These are phyloP conservation scores for Arthroderma sp. DNA, from an alignment of 2,329 filamentous ascomycete genomes.

Conservation along the genomic window DNA sequence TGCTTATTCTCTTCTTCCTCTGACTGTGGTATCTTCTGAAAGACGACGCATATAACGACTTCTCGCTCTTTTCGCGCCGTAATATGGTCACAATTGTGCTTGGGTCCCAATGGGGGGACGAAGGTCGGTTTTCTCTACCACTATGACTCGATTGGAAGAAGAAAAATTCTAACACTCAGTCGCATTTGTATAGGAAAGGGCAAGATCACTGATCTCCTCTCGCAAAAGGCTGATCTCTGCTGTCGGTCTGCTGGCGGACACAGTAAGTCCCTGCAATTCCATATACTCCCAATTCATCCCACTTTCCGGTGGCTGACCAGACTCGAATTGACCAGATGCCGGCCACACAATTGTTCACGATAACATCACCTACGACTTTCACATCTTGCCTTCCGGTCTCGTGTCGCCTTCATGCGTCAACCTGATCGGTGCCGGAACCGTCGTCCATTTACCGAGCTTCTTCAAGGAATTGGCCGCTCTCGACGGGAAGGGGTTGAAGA, in stretches of 20 bases:
- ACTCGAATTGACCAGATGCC: conserved; percentile 24
- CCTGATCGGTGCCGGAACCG: conserved; percentile 37
- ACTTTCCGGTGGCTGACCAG: conserved; percentile 11
- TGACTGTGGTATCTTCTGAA: neutral
- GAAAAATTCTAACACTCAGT: conserved; percentile 3
- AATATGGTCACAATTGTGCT: conserved; percentile 34
- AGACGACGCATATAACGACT: no score
- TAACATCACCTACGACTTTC: conserved; percentile 38
- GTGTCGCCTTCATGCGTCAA: conserved; percentile 36
- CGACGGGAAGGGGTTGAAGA: conserved; percentile 33
- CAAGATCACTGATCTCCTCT: conserved; percentile 39
- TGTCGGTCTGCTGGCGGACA: conserved; percentile 37
- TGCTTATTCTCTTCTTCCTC: neutral
- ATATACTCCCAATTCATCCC: neutral
- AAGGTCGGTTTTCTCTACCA: conserved; percentile 24
- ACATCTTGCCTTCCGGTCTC: conserved; percentile 34
- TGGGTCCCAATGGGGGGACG: conserved; percentile 39
- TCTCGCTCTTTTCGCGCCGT: neutral
- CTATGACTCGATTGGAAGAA: neutral
- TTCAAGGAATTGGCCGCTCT: conserved; percentile 37
- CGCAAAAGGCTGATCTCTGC: conserved; percentile 34
- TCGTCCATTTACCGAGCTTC: conserved; percentile 38
- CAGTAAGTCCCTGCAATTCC: conserved; percentile 25
- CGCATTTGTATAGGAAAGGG: conserved; percentile 31
- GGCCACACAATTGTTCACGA: conserved; percentile 39